phyloP scores from a whole-genome alignment of 257 asterid genomes.

The Forsythia suspensa region DNA sequence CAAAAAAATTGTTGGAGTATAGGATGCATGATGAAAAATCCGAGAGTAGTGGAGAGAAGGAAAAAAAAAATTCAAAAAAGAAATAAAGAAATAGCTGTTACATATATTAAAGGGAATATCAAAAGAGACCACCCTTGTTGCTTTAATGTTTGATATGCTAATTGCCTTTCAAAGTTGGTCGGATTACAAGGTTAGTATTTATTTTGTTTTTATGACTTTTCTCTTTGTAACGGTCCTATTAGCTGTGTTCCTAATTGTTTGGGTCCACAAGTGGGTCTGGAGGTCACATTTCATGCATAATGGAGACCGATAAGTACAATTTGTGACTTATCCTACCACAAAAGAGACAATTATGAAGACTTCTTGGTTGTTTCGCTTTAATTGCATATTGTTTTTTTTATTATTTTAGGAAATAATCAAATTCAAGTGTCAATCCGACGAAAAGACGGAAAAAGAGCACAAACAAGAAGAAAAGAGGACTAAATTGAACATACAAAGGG shows the following conservation, averaged over 20 bases:
- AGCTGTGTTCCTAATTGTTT: slow-evolving; percentile 5
- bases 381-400: too few species aligned
- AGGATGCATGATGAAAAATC: background rate
- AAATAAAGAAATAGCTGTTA: background rate
- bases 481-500: too few species aligned
- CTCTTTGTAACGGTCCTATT: background rate
- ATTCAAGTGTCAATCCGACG: too few species aligned
- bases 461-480: too few species aligned
- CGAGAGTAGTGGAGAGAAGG: background rate
- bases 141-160: background rate
- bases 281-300: slow-evolving; percentile 25
- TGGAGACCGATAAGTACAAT: too few species aligned
- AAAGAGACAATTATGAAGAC: too few species aligned
- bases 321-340: too few species aligned
- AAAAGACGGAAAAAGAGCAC: too few species aligned
- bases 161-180: background rate
- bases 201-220: background rate
- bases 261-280: slow-evolving; percentile 23
- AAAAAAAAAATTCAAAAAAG: background rate
- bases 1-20: background rate
- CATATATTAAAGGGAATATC: background rate
- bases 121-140: background rate
- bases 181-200: slow-evolving; percentile 1
- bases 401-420: too few species aligned
- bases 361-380: too few species aligned